A percentile compares a stretch with the other conserved stretches of the same genome.
Evolutionary conservation across 2,329 filamentous ascomycete genomes (phyloP).

Genomic region (Aureobasidium subglaciale): DNA sequence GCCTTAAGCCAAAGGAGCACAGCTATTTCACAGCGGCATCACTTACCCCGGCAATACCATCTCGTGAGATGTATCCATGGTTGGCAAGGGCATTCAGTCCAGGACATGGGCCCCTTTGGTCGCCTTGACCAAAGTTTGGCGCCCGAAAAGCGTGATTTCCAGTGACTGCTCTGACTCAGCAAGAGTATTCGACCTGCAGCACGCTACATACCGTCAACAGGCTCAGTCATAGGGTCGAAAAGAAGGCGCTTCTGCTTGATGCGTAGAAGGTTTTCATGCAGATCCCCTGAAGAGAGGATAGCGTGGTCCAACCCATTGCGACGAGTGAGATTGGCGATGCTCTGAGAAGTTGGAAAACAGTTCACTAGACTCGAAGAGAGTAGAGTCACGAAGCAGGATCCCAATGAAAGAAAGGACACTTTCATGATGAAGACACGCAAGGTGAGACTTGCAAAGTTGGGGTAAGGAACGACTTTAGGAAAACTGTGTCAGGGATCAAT

Average conservation of each 20-base stretch:
- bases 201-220: neutral
- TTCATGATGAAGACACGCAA: slow-evolving; percentile 4
- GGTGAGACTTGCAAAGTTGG: neutral
- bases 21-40: neutral
- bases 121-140: slow-evolving; percentile 19
- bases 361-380: neutral
- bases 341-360: slow-evolving; percentile 1
- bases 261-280: neutral
- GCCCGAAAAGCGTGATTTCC: slow-evolving; percentile 25
- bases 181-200: neutral
- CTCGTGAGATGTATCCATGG: slow-evolving; percentile 22
- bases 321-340: neutral
- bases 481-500: neutral
- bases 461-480: neutral
- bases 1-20: neutral
- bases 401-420: slow-evolving; percentile 6
- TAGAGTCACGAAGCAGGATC: neutral
- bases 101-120: slow-evolving; percentile 24
- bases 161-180: slow-evolving; percentile 13
- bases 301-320: neutral
- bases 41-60: slow-evolving; percentile 16
- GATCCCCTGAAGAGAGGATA: neutral
- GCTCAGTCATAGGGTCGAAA: slow-evolving; percentile 9
- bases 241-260: neutral
- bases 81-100: slow-evolving; percentile 23